Evolutionary conservation across 1,284 basidiomycete species (phyloP).

Genomic region (Ceratobasidium sp.): DNA sequence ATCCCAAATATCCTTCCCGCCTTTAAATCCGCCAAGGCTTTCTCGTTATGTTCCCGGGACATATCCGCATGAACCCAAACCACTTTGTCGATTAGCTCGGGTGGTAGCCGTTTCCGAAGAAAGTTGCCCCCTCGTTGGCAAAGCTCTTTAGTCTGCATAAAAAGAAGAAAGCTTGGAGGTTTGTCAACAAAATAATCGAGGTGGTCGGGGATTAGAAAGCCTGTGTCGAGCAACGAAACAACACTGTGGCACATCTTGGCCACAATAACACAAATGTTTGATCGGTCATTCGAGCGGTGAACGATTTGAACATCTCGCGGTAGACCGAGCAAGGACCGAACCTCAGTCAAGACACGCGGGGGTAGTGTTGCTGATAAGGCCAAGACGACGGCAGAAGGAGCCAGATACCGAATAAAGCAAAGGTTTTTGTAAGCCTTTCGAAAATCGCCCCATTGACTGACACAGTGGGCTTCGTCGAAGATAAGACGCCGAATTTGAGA

Average conservation of each 20-base stretch:
- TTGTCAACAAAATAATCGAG: neutral
- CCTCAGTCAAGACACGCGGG: neutral
- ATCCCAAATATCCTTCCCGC: neutral
- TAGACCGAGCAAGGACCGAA: neutral
- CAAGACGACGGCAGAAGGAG: neutral
- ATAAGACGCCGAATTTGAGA: neutral
- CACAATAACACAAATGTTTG: neutral
- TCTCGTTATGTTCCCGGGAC: neutral
- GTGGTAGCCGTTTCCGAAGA: neutral
- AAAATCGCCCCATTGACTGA: slow-evolving; percentile 4
- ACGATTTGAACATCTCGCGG: neutral
- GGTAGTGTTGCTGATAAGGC: neutral
- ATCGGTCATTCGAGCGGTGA: slow-evolving; percentile 32
- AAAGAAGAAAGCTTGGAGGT: slow-evolving; percentile 12
- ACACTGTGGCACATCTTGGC: neutral
- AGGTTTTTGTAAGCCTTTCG: neutral
- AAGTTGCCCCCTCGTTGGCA: neutral
- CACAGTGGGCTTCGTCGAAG: neutral
- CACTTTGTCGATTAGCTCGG: neutral
- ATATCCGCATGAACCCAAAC: slow-evolving; percentile 36
- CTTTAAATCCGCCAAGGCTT: neutral
- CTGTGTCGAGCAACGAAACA: neutral
- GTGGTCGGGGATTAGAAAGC: neutral
- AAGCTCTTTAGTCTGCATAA: slow-evolving; percentile 7
- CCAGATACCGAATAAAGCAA: neutral